Evolutionary conservation across 805 yeast species (phyloP), one percentile per base, ranked within the genome.

Genomic region (Novakomyces olei): DNA sequence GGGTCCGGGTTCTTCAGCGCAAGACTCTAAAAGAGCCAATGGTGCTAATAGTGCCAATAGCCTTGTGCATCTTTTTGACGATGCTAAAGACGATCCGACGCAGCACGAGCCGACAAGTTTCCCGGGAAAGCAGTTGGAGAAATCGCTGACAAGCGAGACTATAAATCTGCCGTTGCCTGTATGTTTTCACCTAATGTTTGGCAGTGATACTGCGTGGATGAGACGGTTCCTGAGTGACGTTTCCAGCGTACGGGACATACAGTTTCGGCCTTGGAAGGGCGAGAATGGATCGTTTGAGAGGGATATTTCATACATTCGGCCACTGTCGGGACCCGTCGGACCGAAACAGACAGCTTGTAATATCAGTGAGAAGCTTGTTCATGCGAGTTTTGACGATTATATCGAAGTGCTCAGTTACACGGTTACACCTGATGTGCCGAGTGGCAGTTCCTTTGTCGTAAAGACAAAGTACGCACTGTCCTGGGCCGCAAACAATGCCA

Each of bases 401-500:
- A 65, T 79, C 22, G 63, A 69, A 37, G 69, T 80, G 2, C 53
- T 69, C 2, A 68, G 72, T 27, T 58, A 66, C 2, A 69, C 85
- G 0, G 58, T 55, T 26, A 83, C 98, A 0, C 99, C 98, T 0
- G 88, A 80, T 46, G 96, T 88, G 10, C 98, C 99, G 1, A 75
- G 83, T 44, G 99, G 99, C 4, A 63, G 63, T 27, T 64, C 77
- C 1, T 88, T 88, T 49, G 60, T 65, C 20, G 81, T 81, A 1
- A 62, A 69, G 39, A 78, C 93, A 0, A 60, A 76, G 38, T 76
- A 70, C 44, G 57, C 71, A 29, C 53, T 80, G 35, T 61, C 73
- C 2, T 88, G 98, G 96, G 80, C 61, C 1, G 59, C 57, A 5
- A 51, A 60, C 19, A 77, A 73, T 44, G 49, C 55, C 16, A 73